Evolutionary conservation across 441 rosid species (phyloP).

Genomic region (Bruguiera hainesii): DNA sequence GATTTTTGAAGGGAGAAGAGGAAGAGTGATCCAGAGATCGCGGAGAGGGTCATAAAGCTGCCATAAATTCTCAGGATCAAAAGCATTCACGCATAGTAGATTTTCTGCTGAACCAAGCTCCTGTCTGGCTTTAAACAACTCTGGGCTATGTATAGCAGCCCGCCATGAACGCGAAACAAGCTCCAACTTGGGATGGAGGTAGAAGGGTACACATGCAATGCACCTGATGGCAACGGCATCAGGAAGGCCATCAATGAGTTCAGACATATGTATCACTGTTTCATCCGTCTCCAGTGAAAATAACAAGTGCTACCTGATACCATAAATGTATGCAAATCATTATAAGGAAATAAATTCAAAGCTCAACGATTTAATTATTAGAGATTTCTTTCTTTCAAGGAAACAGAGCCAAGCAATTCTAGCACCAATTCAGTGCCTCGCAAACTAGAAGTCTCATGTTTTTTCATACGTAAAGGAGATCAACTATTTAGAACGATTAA

Average conservation of each 20-base stretch:
- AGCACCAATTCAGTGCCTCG: no score
- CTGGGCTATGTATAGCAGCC: conserved; percentile 65
- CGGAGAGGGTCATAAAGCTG: conserved; percentile 80
- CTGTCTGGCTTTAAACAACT: conserved; percentile 66
- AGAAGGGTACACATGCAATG: conserved; percentile 79
- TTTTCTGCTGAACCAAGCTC: conserved; percentile 70
- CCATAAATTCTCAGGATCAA: conserved; percentile 92
- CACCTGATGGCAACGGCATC: conserved; percentile 88
- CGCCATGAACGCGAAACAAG: conserved; percentile 89
- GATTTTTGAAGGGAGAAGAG: conserved; percentile 79
- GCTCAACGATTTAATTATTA: conserved; percentile 9
- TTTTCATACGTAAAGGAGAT: no score
- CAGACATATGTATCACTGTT: conserved; percentile 59
- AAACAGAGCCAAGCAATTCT: no score
- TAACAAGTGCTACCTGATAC: conserved; percentile 28
- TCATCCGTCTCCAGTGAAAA: conserved; percentile 27
- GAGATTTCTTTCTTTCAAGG: background rate
- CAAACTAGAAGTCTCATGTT: no score
- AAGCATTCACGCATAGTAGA: conserved; percentile 76
- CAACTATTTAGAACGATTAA: background rate
- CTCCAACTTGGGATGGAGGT: conserved; percentile 66
- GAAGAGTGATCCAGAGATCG: conserved; percentile 84
- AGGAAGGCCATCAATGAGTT: conserved; percentile 85
- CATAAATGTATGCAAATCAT: background rate
- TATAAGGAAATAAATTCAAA: background rate